phyloP scores from a whole-genome alignment of 352 stramenopile genomes.

The Pythium periplocum region DNA sequence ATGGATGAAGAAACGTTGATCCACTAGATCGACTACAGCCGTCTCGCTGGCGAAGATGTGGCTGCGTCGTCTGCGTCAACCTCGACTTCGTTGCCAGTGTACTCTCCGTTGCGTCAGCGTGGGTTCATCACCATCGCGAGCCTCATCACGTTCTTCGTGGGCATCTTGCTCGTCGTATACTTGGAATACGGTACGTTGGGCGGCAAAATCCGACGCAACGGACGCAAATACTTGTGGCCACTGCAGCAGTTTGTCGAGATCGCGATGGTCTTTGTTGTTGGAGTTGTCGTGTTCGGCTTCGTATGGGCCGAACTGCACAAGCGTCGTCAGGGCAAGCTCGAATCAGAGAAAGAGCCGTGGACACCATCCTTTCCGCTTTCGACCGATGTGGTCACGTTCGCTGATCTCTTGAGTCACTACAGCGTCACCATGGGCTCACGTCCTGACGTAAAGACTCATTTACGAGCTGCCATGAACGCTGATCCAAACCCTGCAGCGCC shows the following conservation, averaged over 20 bases:
- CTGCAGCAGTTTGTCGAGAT: slow-evolving; percentile 19
- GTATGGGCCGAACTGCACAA: slow-evolving; percentile 1
- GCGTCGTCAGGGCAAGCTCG: not conserved
- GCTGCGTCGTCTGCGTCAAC: not conserved
- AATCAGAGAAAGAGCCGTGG: not conserved
- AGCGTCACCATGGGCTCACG: slow-evolving; percentile 5
- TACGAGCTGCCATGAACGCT: not conserved
- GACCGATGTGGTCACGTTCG: slow-evolving; percentile 6
- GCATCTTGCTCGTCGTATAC: slow-evolving; percentile 1
- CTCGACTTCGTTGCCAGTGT: slow-evolving; percentile 5
- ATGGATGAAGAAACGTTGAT: slow-evolving; percentile 9
- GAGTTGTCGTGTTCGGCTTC: slow-evolving; percentile 2
- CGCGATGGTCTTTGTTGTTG: slow-evolving; percentile 1
- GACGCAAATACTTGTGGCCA: slow-evolving; percentile 11
- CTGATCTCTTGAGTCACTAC: slow-evolving; percentile 16
- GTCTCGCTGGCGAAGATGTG: slow-evolving; percentile 1
- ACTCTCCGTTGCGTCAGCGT: slow-evolving; percentile 10
- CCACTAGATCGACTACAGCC: slow-evolving; percentile 12
- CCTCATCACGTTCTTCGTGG: slow-evolving; percentile 2
- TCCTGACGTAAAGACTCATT: slow-evolving; percentile 5
- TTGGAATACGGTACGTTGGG: not conserved
- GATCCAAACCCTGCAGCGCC: no score
- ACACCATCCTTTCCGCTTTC: not conserved
- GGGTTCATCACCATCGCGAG: slow-evolving; percentile 4
- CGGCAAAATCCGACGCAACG: slow-evolving; percentile 9